Percentiles rank a stretch among this genome's conserved stretches.
Conservation (phyloP, 2,329 filamentous ascomycete genomes). For the Apiospora hydei region DNA sequence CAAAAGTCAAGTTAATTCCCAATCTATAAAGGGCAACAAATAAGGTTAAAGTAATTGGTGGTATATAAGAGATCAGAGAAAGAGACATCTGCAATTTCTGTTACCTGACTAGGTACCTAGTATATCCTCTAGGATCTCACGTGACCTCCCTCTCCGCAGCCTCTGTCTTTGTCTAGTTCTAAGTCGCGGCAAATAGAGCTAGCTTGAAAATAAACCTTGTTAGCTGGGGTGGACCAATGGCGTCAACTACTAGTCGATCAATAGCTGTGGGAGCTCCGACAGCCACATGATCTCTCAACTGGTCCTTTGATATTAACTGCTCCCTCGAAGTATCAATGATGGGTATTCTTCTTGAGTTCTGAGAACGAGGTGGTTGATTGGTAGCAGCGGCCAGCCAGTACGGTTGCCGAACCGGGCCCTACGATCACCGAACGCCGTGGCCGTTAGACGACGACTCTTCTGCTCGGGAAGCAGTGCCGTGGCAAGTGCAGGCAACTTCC, state of each 20-base stretch:
- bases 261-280: neutral
- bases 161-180: neutral
- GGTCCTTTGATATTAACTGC: neutral
- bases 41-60: neutral
- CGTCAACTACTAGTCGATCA: neutral
- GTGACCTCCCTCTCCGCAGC: neutral
- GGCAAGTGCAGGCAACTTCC: too few species aligned
- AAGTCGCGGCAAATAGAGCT: neutral
- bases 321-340: neutral
- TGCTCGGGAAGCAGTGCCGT: neutral
- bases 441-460: neutral
- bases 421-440: neutral
- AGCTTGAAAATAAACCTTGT: neutral
- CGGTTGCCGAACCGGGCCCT: too few species aligned
- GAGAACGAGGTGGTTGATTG: neutral
- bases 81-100: neutral
- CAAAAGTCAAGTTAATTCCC: too few species aligned
- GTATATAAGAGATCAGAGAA: neutral
- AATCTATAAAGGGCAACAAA: too few species aligned
- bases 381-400: neutral
- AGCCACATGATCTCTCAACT: neutral
- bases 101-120: neutral
- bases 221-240: neutral
- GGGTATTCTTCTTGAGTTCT: neutral
- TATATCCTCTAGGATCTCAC: neutral